Conservation (phyloP, 2,329 filamentous ascomycete genomes). For the Leptographium wingfieldii region DNA sequence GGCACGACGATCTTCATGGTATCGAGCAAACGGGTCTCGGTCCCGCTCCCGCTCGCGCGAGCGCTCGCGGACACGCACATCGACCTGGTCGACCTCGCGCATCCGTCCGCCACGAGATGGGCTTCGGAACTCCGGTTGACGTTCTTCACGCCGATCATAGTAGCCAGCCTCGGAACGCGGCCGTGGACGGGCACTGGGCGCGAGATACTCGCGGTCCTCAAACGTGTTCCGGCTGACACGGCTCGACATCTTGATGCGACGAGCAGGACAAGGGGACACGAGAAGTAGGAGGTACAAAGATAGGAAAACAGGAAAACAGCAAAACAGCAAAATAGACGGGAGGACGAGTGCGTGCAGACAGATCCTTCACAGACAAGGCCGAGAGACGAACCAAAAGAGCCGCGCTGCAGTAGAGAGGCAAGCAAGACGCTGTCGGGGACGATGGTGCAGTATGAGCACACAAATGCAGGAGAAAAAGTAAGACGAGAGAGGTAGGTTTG, state of each 20-base stretch:
- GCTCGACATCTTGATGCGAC: constrained; percentile 4
- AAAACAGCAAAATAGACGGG: not conserved
- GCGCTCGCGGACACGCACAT: constrained; percentile 24
- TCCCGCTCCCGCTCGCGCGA: constrained; percentile 27
- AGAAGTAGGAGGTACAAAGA: not conserved
- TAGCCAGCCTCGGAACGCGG: constrained; percentile 2
- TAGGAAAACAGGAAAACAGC: not conserved
- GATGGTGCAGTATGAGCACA: not conserved
- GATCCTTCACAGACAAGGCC: not conserved
- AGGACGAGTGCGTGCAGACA: not conserved
- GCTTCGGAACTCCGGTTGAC: not conserved
- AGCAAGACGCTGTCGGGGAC: not conserved
- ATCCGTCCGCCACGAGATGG: not conserved
- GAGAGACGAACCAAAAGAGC: not conserved
- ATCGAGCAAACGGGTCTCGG: constrained; percentile 30
- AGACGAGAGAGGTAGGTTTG: not conserved
- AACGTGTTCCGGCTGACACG: constrained; percentile 6
- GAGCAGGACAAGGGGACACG: not conserved
- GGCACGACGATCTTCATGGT: constrained; percentile 31
- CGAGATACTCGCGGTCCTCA: constrained; percentile 8
- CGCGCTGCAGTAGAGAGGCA: not conserved
- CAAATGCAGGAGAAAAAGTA: not conserved
- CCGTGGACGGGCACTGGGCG: not conserved
- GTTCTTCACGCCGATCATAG: not conserved
- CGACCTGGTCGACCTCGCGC: not conserved